Base-by-base conservation (phyloP, 1,139 yeast species). In the Pichia sp. region DNA sequence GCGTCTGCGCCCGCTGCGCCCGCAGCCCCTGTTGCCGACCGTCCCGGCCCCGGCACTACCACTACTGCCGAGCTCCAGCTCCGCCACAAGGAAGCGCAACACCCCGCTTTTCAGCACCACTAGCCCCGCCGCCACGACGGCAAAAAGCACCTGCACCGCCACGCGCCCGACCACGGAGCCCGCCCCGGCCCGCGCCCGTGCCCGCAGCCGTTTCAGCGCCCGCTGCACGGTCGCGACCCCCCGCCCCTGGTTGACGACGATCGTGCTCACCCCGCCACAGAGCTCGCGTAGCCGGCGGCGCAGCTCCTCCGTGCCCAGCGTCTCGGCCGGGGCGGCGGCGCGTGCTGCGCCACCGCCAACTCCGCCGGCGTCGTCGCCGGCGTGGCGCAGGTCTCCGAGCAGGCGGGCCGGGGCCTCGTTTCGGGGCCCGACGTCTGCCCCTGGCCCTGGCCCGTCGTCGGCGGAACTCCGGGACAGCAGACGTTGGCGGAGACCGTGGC, bases 111-210 rank as follows among this genome's bases (percentile, higher is more conserved):
- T 47, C 50, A 38, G n/a, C 30, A 19, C 29, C 7, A 38, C 36
- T 4, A 29, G 19, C 11, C 50, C 50, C 16, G 31, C 50, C n/a
- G 45, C 45, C 1, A 38, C 32, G 13, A 36, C 36, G 26, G 29
- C 16, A 8, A 40, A n/a, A 16, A 47, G 36, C 50, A 40, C 45
- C 50, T 47, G 50, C 50, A 47, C 50, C 45, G 50, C 50, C 50
- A 36, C 49, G 15, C 47, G 26, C 38, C 15, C 48, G 29, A 16
- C 46, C 49, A 26, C 50, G 15, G 45, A 29, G 19, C 34, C 19
- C 3, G 38, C 30, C 38, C 8, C 23, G 23, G 38, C 13, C 42
- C 19, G 49, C 44, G 50, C 50, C 51, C 8, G 11, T 42, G 13
- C 19, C 4, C 45, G 23, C 44, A 38, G 32, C 42, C 30, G 6